Base-by-base conservation (phyloP, 345 rosid genomes). In the Zanthoxylum bungeanum region DNA sequence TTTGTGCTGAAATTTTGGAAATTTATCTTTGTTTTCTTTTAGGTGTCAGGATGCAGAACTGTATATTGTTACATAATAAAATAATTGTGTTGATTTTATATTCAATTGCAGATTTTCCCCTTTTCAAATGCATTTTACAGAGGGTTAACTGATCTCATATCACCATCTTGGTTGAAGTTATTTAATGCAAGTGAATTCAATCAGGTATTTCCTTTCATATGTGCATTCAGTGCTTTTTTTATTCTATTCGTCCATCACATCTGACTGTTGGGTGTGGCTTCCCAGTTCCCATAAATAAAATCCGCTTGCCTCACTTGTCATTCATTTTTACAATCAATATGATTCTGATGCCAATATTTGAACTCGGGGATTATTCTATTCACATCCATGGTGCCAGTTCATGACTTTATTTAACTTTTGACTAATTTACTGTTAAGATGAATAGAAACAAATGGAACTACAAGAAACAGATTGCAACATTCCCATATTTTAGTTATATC, bases 81-180 rank as follows among this genome's bases (percentile, higher is more conserved):
- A 66, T 39, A 58, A 50, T 75, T 47, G 47, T 56, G 37, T 59
- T 27, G 62, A 14, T 0, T 16, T 16, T 28, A 50, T 62, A 27
- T 76, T 80, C 46, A 76, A 77, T 64, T 75, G 86, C 93, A 94
- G 98, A 90, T 90, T 73, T 81, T 92, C 59, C 93, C 93, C 67
- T 92, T 92, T 79, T 88, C 98, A 76, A 92, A 90, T 85, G 98
- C 98, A 74, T 94, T 94, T 79, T 90, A 92, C 75, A 82, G 93
- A 80, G 98, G 98, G 28, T 76, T 92, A 52, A 87, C 93, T 28
- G 98, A 94, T 83, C 92, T 94, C 47, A 82, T 94, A 82, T 87
- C 91, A 61, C 89, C 97, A 64, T 85, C 91, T 66, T 94, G 98
- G 98, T 72, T 94, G 85, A 94, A 90, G 80, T 84, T 94, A 36